These are phyloP conservation scores for Chlorella sorokiniana DNA, from an alignment of 139 green algal species.

Conservation along the genomic window DNA sequence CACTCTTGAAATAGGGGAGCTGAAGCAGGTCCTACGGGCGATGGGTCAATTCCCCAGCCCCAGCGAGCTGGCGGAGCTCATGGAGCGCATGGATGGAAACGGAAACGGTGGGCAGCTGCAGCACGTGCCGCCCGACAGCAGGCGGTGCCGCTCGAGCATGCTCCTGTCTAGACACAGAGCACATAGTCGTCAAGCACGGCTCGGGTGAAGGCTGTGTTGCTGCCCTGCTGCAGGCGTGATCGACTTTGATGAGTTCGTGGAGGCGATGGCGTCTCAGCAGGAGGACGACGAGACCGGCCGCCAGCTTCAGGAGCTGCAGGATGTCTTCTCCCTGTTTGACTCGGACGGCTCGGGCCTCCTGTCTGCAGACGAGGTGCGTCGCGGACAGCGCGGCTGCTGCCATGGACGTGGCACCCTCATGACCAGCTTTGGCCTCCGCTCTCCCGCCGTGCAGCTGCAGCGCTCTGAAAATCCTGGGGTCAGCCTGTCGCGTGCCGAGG, in stretches of 20 bases:
- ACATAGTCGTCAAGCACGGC: no score
- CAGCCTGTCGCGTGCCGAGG: not conserved
- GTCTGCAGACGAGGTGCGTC: constrained; percentile 5
- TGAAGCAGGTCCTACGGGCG: not conserved
- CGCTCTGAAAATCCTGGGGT: constrained; percentile 25
- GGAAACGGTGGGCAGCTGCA: not conserved
- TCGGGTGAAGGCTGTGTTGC: no score
- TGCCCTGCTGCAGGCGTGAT: not conserved
- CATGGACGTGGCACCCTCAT: not conserved
- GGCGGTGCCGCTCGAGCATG: not conserved
- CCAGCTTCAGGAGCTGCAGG: constrained; percentile 25
- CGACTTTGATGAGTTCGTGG: constrained; percentile 17
- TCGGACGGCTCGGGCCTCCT: not conserved
- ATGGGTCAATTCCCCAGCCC: constrained; percentile 22
- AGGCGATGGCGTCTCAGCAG: not conserved
- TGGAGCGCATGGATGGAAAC: constrained; percentile 20
- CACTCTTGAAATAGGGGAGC: constrained; percentile 3
- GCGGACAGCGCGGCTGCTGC: not conserved
- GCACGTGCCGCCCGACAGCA: not conserved
- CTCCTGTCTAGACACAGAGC: not conserved
- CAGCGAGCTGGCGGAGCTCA: constrained; percentile 17
- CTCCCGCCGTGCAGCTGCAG: constrained; percentile 12
- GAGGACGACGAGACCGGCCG: constrained; percentile 5
- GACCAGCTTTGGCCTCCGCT: not conserved
- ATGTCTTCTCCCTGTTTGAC: constrained; percentile 25